phyloP scores from a whole-genome alignment of 805 yeast species.

The Nakazawaea wickerhamii region DNA sequence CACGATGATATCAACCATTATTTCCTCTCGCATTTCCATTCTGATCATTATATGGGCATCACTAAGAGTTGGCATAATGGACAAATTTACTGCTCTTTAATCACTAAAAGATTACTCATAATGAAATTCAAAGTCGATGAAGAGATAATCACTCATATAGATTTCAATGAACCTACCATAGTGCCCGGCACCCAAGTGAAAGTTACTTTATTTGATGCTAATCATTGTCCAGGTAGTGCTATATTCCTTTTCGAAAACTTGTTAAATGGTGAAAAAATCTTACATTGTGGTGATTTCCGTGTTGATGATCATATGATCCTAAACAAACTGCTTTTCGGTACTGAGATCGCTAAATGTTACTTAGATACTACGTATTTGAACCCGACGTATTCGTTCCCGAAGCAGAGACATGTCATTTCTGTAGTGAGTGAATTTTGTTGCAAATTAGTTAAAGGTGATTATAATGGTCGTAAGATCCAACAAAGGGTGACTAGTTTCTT shows the following conservation, averaged over 20 bases:
- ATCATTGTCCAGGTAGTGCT: conserved; percentile 96
- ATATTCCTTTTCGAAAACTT: conserved; percentile 63
- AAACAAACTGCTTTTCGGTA: conserved; percentile 26
- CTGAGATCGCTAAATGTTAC: conserved; percentile 55
- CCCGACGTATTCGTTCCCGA: conserved; percentile 71
- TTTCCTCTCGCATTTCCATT: conserved; percentile 79
- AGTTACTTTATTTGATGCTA: conserved; percentile 73
- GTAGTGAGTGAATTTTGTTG: conserved; percentile 50
- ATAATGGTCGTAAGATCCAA: conserved; percentile 18
- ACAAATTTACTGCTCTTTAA: conserved; percentile 62
- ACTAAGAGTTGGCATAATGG: conserved; percentile 73
- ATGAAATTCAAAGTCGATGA: conserved; percentile 51
- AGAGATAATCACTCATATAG: conserved; percentile 33
- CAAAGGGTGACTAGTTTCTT: conserved; percentile 36
- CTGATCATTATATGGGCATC: conserved; percentile 92
- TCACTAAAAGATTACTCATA: conserved; percentile 56
- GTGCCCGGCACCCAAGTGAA: conserved; percentile 37
- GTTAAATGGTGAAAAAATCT: conserved; percentile 25
- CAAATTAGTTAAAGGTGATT: conserved; percentile 30
- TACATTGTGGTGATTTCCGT: conserved; percentile 95
- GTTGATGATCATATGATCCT: conserved; percentile 49
- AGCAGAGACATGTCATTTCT: conserved; percentile 62
- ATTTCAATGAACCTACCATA: conserved; percentile 34
- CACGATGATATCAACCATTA: conserved; percentile 44
- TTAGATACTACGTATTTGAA: conserved; percentile 88